phyloP scores from a whole-genome alignment of 2,329 filamentous ascomycete genomes.

The Calonectria hawksworthii region DNA sequence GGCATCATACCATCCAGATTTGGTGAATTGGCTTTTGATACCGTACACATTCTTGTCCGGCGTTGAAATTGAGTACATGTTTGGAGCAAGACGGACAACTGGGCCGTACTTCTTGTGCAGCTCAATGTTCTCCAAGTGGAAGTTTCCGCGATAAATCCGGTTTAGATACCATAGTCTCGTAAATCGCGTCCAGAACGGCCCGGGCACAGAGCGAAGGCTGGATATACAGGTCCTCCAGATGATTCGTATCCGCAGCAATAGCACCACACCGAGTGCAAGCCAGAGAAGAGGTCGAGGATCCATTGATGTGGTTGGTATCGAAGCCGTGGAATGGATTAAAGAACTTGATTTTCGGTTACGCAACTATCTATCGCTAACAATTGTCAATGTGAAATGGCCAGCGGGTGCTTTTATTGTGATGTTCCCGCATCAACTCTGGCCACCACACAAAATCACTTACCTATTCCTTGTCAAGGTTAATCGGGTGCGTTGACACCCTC shows the following conservation, averaged over 20 bases:
- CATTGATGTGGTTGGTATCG: neutral
- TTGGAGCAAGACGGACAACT: neutral
- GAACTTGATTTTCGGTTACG: neutral
- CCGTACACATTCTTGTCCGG: neutral
- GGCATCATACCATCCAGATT: neutral
- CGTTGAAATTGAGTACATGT: neutral
- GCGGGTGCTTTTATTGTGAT: neutral
- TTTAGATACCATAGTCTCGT: neutral
- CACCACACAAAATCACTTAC: neutral
- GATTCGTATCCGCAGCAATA: neutral
- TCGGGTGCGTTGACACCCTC: neutral
- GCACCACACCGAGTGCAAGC: neutral
- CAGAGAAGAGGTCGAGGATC: neutral
- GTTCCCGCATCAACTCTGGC: neutral
- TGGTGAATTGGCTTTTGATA: neutral
- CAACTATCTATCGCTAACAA: too few species aligned
- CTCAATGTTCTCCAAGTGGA: neutral
- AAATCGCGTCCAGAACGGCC: neutral
- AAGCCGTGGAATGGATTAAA: neutral
- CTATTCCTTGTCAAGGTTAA: neutral
- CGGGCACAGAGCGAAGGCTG: neutral
- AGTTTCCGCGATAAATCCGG: neutral
- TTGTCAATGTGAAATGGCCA: neutral
- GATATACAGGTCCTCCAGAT: neutral
- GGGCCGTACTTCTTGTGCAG: neutral